These are phyloP conservation scores for Cercospora brassicicola DNA, from an alignment of 2,329 filamentous ascomycete species.

Conservation along the genomic window DNA sequence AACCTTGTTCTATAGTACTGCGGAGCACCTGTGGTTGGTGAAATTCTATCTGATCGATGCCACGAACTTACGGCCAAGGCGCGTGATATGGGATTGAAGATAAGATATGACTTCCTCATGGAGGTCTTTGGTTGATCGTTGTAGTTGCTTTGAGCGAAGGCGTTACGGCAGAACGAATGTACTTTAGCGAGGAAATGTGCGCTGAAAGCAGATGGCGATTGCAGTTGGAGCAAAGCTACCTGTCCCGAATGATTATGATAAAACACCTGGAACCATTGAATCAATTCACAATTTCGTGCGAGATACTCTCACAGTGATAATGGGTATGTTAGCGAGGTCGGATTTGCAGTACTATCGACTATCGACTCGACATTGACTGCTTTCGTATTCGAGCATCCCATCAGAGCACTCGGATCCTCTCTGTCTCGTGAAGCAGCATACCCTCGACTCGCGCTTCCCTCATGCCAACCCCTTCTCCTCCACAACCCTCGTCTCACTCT, in stretches of 20 bases:
- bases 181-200: neutral
- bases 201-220: neutral
- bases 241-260: neutral
- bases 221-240: neutral
- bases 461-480: conserved; percentile 7
- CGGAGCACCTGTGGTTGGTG: conserved; percentile 57
- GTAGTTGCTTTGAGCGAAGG: neutral
- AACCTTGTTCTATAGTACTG: conserved; percentile 45
- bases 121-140: conserved; percentile 53
- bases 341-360: neutral
- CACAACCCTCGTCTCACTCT: conserved; percentile 46
- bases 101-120: conserved; percentile 60
- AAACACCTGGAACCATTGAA: neutral
- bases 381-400: neutral
- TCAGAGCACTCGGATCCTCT: no score
- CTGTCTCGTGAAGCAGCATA: no score
- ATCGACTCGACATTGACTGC: neutral
- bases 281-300: neutral
- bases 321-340: no score
- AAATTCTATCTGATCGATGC: conserved; percentile 58
- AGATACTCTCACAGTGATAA: neutral
- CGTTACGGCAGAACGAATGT: neutral
- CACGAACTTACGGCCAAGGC: conserved; percentile 53
- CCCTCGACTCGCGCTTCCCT: no score
- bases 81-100: conserved; percentile 52